These are phyloP conservation scores for Centrapalus pauciflorus DNA, from an alignment of 129 eudicot genomes.

Conservation along the genomic window DNA sequence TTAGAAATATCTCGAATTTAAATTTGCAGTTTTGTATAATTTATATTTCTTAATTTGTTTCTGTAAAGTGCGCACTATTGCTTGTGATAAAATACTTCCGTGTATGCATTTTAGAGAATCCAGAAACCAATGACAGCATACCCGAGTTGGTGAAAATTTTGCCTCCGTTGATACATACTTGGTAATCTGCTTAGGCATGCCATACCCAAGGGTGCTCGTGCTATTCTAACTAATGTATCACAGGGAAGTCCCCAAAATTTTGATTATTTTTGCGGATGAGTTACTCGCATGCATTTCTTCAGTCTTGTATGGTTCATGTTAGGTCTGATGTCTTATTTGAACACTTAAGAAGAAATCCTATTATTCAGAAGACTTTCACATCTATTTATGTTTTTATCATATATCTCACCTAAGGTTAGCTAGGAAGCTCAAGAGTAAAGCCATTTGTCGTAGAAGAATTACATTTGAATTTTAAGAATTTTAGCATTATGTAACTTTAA, in stretches of 20 bases:
- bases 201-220: background rate
- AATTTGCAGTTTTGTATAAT: background rate
- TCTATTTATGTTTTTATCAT: background rate
- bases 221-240: background rate
- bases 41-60: too few species aligned
- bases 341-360: background rate
- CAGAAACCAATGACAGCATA: too few species aligned
- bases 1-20: background rate
- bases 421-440: background rate
- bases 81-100: background rate
- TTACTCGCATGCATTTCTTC: background rate
- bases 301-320: background rate
- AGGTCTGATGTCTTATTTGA: background rate
- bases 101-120: background rate
- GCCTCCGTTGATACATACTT: background rate
- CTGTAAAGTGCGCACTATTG: too few species aligned
- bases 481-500: background rate
- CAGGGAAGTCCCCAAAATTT: background rate
- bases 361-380: background rate
- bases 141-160: background rate
- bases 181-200: too few species aligned
- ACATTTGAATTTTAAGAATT: background rate
- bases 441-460: background rate
- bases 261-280: background rate
- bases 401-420: background rate